Evolutionary conservation across 1,284 basidiomycete genomes (phyloP).

Genomic region (Exobasidium rhododendri): DNA sequence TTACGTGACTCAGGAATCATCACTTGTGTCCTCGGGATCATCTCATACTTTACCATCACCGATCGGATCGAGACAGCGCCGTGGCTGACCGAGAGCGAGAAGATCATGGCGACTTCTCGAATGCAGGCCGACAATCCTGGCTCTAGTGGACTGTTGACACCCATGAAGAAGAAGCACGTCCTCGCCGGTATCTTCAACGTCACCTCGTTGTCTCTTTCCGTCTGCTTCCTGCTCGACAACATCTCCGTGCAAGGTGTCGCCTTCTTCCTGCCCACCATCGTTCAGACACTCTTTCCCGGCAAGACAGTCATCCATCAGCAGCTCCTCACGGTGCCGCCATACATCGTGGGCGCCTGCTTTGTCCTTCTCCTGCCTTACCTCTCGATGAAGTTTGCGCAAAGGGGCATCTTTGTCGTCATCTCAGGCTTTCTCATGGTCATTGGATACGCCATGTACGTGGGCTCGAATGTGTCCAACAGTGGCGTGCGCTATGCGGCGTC

Average conservation of each 20-base stretch:
- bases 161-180: conserved; percentile 26
- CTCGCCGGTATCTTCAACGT: conserved; percentile 29
- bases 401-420: conserved; percentile 41
- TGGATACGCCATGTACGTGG: conserved; percentile 50
- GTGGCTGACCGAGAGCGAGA: conserved; percentile 54
- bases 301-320: conserved; percentile 50
- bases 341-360: conserved; percentile 48
- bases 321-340: conserved; percentile 54
- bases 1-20: conserved; percentile 56
- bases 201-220: conserved; percentile 34
- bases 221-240: conserved; percentile 57
- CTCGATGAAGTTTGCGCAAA: conserved; percentile 48
- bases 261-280: conserved; percentile 54
- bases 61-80: conserved; percentile 51
- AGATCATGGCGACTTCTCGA: conserved; percentile 32
- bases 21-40: conserved; percentile 49
- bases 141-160: conserved; percentile 28
- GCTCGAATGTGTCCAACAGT: conserved; percentile 20
- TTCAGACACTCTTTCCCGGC: conserved; percentile 54
- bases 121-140: conserved; percentile 33
- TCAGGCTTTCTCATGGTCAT: conserved; percentile 48
- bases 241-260: conserved; percentile 52
- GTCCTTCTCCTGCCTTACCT: conserved; percentile 41
- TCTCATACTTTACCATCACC: conserved; percentile 51
- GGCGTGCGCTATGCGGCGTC: conserved; percentile 42